Conservation (phyloP, 2,329 filamentous ascomycete species). For the Penicillium janthinellum region DNA sequence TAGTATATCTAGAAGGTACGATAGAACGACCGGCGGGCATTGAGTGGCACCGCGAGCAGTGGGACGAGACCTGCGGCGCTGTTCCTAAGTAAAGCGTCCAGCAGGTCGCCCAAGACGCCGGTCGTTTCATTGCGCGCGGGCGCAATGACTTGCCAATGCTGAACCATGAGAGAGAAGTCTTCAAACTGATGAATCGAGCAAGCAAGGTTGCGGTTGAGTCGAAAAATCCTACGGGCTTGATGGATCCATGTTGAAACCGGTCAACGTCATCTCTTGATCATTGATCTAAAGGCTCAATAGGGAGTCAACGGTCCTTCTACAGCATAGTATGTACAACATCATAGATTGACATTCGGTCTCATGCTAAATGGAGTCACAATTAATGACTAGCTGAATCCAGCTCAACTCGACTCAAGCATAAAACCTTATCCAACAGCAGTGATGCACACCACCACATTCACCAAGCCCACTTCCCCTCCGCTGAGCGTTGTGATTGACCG, state of each 20-base stretch:
- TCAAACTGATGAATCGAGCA: neutral
- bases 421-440: neutral
- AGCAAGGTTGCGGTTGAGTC: neutral
- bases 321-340: neutral
- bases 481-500: neutral
- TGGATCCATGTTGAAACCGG: neutral
- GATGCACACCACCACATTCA: neutral
- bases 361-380: too few species aligned
- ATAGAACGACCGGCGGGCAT: conserved; percentile 13
- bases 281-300: neutral
- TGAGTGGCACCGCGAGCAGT: conserved; percentile 20
- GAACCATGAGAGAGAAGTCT: conserved; percentile 4
- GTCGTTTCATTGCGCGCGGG: conserved; percentile 17
- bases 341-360: too few species aligned
- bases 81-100: conserved; percentile 18
- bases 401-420: neutral
- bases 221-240: neutral
- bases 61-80: conserved; percentile 20
- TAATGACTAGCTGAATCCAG: too few species aligned
- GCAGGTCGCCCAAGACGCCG: conserved; percentile 11
- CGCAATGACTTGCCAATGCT: conserved; percentile 18
- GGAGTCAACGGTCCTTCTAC: neutral
- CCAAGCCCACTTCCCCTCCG: neutral
- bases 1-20: too few species aligned
- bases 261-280: neutral